Base-by-base conservation (phyloP, 2,329 filamentous ascomycete genomes). In the Alternaria brassicae region DNA sequence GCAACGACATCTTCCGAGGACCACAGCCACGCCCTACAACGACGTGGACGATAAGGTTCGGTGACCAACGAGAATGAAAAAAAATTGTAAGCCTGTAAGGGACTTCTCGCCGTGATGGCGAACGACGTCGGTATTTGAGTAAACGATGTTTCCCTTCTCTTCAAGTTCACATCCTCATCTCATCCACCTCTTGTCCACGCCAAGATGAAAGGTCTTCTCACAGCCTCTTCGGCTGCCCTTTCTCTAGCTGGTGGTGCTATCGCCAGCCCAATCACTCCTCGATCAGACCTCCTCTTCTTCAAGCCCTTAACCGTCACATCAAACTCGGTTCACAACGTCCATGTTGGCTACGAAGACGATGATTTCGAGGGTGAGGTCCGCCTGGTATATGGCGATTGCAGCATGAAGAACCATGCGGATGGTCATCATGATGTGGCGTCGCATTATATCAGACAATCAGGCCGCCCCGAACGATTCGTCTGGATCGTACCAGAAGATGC, bases 291-390 rank as follows among this genome's bases (percentile, higher is more conserved):
- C 27, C 52, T 76, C 25, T 72, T 78, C 41, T 73, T 73, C 53
- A 74, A 73, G 15, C 76, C 75, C 6, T 61, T 75, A 7, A 57
- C 41, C 7, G 72, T 81, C 27, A 78, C 72, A 1, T 61, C 75
- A 0, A 77, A 79, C 57, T 81, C 79, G 0, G 65, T 85, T 59
- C 81, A 85, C 65, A 85, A 85, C 64, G 74, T 85, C 28, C 78
- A 84, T 41, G 71, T 85, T 19, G 75, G 71, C 5, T 83, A 81
- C 60, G 74, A 75, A 37, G 70, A 75, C 17, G 71, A 73, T 19
- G 47, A 62, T 7, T 79, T 81, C 28, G 79, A 82, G 55, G 82
- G 82, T 6, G 71, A 81, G 15, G 56, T 84, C 8, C 74, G 75
- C 2, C 63, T 83, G 23, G 76, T 82, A 6, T 82, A 84, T 62